Conservation (phyloP, 2,329 filamentous ascomycete genomes). For the Sporothrix inflata region DNA sequence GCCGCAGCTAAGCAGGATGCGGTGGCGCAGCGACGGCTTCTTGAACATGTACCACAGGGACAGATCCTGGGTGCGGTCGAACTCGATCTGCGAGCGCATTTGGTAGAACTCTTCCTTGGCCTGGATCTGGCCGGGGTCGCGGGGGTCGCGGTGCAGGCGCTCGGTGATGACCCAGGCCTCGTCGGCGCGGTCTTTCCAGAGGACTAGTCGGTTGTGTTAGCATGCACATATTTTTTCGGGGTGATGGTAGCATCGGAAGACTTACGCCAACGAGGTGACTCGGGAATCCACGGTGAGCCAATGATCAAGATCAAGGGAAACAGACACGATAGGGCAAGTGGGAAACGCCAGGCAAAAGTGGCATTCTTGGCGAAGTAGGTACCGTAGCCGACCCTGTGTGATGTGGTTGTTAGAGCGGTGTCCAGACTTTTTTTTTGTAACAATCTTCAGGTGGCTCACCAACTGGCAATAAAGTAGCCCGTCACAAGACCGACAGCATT, state of each 20-base stretch:
- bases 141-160: slow-evolving; percentile 45
- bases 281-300: slow-evolving; percentile 41
- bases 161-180: slow-evolving; percentile 46
- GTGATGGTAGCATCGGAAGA: background rate
- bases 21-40: slow-evolving; percentile 45
- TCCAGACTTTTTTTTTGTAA: no score
- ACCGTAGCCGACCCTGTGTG: slow-evolving; percentile 24
- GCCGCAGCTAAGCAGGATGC: slow-evolving; percentile 44
- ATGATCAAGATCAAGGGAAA: slow-evolving; percentile 46
- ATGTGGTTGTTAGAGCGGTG: background rate
- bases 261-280: slow-evolving; percentile 8
- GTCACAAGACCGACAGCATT: slow-evolving; percentile 26
- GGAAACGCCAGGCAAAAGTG: slow-evolving; percentile 44
- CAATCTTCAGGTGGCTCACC: no score
- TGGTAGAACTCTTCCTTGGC: slow-evolving; percentile 49
- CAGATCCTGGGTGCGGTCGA: slow-evolving; percentile 42
- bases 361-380: slow-evolving; percentile 24
- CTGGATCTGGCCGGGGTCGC: slow-evolving; percentile 44
- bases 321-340: slow-evolving; percentile 48
- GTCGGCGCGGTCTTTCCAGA: slow-evolving; percentile 44
- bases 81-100: slow-evolving; percentile 49
- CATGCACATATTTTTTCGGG: background rate
- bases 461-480: slow-evolving; percentile 4
- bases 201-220: slow-evolving; percentile 38
- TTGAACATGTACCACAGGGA: slow-evolving; percentile 45